Evolutionary conservation across 805 yeast genomes (phyloP).

Genomic region (Metschnikowia kofuensis): DNA sequence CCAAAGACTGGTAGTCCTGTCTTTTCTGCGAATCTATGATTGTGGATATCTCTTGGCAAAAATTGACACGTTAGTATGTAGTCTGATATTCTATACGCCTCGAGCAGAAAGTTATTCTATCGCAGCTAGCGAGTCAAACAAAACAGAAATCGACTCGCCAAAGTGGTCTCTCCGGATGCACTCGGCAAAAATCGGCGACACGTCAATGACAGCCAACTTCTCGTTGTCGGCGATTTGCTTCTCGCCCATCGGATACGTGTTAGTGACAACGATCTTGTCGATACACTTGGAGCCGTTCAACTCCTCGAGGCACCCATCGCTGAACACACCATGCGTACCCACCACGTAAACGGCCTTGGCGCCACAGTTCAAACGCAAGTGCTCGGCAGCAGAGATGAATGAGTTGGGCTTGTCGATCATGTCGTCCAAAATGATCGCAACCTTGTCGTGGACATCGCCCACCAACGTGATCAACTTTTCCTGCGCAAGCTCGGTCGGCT

Average conservation of each 20-base stretch:
- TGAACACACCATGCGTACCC: conserved; percentile 95
- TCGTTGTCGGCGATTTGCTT: conserved; percentile 51
- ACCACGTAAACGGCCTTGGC: conserved; percentile 86
- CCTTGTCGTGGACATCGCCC: conserved; percentile 89
- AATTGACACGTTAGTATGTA: too few species aligned
- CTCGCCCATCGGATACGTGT: conserved; percentile 85
- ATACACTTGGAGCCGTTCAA: conserved; percentile 77
- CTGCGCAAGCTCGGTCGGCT: conserved; percentile 53
- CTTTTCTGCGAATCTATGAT: too few species aligned
- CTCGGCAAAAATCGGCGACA: conserved; percentile 93
- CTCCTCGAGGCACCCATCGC: conserved; percentile 79
- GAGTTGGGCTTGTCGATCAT: conserved; percentile 95
- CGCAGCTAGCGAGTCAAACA: conserved; percentile 82
- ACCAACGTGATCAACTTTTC: conserved; percentile 94
- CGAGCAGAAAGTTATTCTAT: conserved; percentile 25
- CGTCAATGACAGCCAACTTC: conserved; percentile 85
- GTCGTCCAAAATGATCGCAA: conserved; percentile 93
- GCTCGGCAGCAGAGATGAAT: conserved; percentile 97
- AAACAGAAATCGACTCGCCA: conserved; percentile 92
- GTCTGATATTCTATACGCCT: neutral
- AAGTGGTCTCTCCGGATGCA: conserved; percentile 98
- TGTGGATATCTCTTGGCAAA: too few species aligned
- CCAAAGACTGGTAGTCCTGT: too few species aligned
- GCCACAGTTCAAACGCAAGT: conserved; percentile 92
- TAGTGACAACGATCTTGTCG: conserved; percentile 91